A percentile compares a stretch with the other conserved stretches of the same genome.
phyloP scores from a whole-genome alignment of 2,329 filamentous ascomycete genomes.

The Fusarium denticulatum region DNA sequence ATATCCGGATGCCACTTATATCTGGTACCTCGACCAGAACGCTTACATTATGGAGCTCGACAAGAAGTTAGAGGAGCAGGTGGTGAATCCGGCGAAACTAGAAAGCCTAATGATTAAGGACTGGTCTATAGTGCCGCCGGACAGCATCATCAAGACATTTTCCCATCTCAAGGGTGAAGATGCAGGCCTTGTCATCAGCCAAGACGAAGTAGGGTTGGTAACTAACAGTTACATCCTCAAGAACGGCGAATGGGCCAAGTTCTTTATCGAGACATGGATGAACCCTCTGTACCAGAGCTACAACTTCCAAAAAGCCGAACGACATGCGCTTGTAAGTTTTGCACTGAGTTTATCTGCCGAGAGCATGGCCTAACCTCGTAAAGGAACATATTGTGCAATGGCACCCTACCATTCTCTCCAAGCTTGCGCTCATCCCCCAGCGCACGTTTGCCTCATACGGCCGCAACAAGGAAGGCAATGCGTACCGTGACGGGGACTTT shows the following conservation, averaged over 20 bases:
- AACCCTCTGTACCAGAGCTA: constrained; percentile 93
- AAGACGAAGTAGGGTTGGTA: constrained; percentile 83
- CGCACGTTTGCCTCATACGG: constrained; percentile 83
- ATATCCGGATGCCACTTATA: constrained; percentile 78
- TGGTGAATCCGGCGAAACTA: constrained; percentile 74
- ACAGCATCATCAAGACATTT: constrained; percentile 97
- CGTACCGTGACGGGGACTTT: constrained; percentile 86
- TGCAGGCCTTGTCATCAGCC: constrained; percentile 83
- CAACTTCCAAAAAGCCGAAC: constrained; percentile 95
- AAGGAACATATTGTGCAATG: constrained; percentile 92
- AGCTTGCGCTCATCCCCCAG: constrained; percentile 90
- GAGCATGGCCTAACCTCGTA: constrained; percentile 24
- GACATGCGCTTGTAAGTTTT: constrained; percentile 80
- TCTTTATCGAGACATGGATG: constrained; percentile 95
- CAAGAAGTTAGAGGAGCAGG: constrained; percentile 73
- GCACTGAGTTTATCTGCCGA: not conserved
- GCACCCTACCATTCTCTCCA: constrained; percentile 95
- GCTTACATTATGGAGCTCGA: constrained; percentile 88
- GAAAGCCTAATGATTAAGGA: constrained; percentile 86
- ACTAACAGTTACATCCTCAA: constrained; percentile 81
- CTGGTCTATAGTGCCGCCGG: constrained; percentile 87
- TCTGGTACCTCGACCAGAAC: constrained; percentile 89
- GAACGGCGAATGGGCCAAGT: constrained; percentile 90
- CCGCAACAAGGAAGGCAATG: constrained; percentile 62
- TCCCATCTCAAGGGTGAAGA: constrained; percentile 79